Conservation (phyloP, 768 basidiomycete genomes). For the Xerocomellus amylosporus region DNA sequence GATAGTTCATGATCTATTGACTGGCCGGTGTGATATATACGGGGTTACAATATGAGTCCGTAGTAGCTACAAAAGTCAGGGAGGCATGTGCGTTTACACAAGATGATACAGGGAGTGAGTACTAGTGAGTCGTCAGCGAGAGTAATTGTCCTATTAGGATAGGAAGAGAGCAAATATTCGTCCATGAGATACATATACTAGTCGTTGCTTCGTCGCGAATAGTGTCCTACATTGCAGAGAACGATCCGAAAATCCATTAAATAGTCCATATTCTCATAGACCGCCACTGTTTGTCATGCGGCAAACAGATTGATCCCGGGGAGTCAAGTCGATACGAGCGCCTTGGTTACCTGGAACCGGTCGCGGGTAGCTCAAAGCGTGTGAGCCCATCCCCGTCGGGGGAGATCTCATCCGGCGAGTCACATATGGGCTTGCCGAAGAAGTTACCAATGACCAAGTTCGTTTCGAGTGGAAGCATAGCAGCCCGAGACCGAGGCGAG, state of each 20-base stretch:
- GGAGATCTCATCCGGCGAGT: slow-evolving; percentile 22
- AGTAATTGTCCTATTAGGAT: slow-evolving; percentile 6
- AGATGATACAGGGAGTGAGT: slow-evolving; percentile 1
- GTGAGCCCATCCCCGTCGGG: neutral
- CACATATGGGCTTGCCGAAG: slow-evolving; percentile 17
- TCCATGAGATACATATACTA: neutral
- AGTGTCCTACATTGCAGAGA: neutral
- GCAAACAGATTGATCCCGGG: neutral
- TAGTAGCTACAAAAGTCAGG: slow-evolving; percentile 7
- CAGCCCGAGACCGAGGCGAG: neutral
- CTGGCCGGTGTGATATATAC: neutral
- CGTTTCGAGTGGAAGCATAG: neutral
- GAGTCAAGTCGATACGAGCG: neutral
- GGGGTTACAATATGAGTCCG: slow-evolving; percentile 3
- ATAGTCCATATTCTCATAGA: neutral
- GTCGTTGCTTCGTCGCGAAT: neutral
- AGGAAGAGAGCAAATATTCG: neutral
- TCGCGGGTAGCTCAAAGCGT: neutral
- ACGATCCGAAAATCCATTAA: neutral
- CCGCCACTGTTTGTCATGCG: neutral
- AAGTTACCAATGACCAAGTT: neutral
- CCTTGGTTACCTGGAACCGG: too few species aligned
- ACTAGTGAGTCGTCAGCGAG: neutral
- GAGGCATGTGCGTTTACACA: neutral
- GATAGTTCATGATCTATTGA: neutral